Conservation (phyloP, 148 eudicot species). For the Cornus kousa region DNA sequence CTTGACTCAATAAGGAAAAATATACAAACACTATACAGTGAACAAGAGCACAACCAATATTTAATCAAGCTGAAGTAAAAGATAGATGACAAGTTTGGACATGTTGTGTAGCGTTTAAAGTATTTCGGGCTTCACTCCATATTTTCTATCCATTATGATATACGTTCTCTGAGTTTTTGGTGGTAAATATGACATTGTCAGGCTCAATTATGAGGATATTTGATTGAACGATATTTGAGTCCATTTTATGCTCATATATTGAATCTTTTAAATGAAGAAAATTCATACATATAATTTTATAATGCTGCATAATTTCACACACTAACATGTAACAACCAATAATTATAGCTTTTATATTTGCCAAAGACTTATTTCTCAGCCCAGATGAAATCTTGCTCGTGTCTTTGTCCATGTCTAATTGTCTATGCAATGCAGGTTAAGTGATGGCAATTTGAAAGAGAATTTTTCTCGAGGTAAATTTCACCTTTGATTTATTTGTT, state of each 20-base stretch:
- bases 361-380: neutral
- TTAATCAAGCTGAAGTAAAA: neutral
- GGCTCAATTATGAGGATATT: too few relatives aligned
- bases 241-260: too few relatives aligned
- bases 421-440: neutral
- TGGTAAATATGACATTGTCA: too few relatives aligned
- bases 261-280: too few relatives aligned
- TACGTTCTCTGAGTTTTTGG: too few relatives aligned
- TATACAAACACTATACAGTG: neutral
- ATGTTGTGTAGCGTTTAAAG: too few relatives aligned
- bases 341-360: neutral
- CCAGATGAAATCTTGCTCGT: neutral
- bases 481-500: conserved; percentile 71
- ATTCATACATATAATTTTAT: too few relatives aligned
- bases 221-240: neutral
- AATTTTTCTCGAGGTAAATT: neutral
- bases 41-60: neutral
- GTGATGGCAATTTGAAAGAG: neutral
- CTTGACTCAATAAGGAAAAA: too few relatives aligned
- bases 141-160: too few relatives aligned
- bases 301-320: neutral
- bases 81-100: too few relatives aligned
- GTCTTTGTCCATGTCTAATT: neutral
- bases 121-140: too few relatives aligned
- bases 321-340: neutral